A percentile compares a stretch with the other conserved stretches of the same genome.
Evolutionary conservation across 768 basidiomycete species (phyloP).

Genomic region (Lyophyllum shimeji): DNA sequence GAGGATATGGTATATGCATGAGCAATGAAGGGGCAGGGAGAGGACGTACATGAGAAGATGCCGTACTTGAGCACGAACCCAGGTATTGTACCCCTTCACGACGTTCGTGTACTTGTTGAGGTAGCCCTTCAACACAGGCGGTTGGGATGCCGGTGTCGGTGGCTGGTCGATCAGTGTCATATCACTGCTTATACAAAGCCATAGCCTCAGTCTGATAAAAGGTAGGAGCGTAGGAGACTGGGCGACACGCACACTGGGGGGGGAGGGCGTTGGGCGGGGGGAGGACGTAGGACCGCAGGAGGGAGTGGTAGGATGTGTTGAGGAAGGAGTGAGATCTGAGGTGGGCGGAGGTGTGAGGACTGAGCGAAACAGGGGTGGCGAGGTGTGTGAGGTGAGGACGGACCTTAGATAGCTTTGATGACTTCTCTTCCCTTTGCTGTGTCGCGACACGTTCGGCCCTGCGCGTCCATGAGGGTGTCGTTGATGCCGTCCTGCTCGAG

Average conservation of each 20-base stretch:
- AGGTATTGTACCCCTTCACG: constrained; percentile 85
- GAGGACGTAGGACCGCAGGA: constrained; percentile 72
- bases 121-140: no score
- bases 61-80: constrained; percentile 86
- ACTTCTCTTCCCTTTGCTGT: constrained; percentile 72
- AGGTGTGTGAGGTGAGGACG: constrained; percentile 11
- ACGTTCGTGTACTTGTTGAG: no score
- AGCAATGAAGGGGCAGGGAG: background rate
- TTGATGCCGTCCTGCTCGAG: constrained; percentile 80
- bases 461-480: constrained; percentile 67
- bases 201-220: constrained; percentile 81
- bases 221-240: constrained; percentile 66
- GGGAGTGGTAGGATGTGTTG: constrained; percentile 71
- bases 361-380: background rate
- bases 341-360: background rate
- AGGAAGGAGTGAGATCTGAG: constrained; percentile 63
- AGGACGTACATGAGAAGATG: constrained; percentile 72
- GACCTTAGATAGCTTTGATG: constrained; percentile 66
- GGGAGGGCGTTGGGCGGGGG: constrained; percentile 46
- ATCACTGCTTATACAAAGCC: no score
- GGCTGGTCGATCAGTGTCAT: no score
- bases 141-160: no score
- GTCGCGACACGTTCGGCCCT: constrained; percentile 69
- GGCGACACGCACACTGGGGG: constrained; percentile 46
- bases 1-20: background rate